Percentiles rank a stretch among this genome's conserved stretches.
These are phyloP conservation scores for Penicillium odoratum DNA, from an alignment of 495 filamentous ascomycete genomes.

Conservation along the genomic window DNA sequence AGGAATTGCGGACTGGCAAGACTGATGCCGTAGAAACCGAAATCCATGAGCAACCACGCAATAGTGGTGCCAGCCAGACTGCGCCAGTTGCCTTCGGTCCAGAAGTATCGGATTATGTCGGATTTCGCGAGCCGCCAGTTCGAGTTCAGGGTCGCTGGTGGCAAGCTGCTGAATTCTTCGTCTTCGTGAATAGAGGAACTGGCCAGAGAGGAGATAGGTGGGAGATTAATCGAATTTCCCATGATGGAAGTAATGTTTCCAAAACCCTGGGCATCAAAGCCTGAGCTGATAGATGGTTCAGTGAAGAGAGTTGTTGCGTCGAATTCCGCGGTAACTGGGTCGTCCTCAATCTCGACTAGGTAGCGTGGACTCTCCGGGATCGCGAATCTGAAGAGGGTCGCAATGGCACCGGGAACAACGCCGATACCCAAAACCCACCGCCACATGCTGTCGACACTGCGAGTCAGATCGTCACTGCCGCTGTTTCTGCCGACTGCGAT, in stretches of 20 bases:
- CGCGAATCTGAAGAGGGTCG: constrained; percentile 57
- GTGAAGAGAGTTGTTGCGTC: constrained; percentile 44
- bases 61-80: constrained; percentile 49
- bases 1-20: constrained; percentile 47
- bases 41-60: constrained; percentile 55
- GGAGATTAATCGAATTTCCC: constrained; percentile 25
- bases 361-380: constrained; percentile 65
- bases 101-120: constrained; percentile 51
- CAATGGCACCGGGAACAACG: constrained; percentile 58
- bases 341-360: constrained; percentile 52
- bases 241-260: constrained; percentile 7
- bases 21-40: constrained; percentile 58
- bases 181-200: constrained; percentile 28
- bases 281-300: constrained; percentile 20
- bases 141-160: constrained; percentile 43
- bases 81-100: constrained; percentile 52
- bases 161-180: constrained; percentile 21
- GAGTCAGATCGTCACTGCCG: constrained; percentile 31
- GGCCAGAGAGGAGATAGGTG: constrained; percentile 27
- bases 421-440: constrained; percentile 61
- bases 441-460: constrained; percentile 54
- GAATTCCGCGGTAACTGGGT: constrained; percentile 47
- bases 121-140: constrained; percentile 42
- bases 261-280: constrained; percentile 16
- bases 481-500: constrained; percentile 38